A percentile compares a stretch with the other conserved stretches of the same genome.
These are phyloP conservation scores for Cytidiella melzeri DNA, from an alignment of 768 basidiomycete genomes.

Conservation along the genomic window DNA sequence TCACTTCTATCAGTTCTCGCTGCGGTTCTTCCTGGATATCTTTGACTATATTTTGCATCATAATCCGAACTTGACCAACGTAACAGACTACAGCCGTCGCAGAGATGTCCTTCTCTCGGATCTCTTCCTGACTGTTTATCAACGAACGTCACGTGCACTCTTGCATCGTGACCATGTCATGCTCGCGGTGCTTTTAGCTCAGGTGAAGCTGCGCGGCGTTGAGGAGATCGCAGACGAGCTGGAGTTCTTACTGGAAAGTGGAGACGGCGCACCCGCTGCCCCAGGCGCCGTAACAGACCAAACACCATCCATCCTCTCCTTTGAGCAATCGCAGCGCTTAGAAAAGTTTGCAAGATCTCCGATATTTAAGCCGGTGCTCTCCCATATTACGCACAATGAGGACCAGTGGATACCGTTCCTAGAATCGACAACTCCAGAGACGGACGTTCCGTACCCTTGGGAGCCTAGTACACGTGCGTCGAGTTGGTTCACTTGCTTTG, in stretches of 20 bases:
- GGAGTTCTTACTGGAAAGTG: slow-evolving; percentile 89
- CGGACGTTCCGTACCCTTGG: slow-evolving; percentile 72
- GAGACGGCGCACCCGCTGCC: slow-evolving; percentile 43
- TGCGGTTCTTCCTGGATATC: slow-evolving; percentile 96
- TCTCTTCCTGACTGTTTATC: slow-evolving; percentile 84
- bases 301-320: slow-evolving; percentile 44
- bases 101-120: slow-evolving; percentile 80
- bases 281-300: slow-evolving; percentile 27
- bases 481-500: not conserved
- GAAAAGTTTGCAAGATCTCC: slow-evolving; percentile 64
- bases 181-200: slow-evolving; percentile 84
- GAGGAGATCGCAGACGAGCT: slow-evolving; percentile 82
- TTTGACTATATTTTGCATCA: slow-evolving; percentile 92
- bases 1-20: slow-evolving; percentile 98
- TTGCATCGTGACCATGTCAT: slow-evolving; percentile 88
- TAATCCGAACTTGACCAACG: slow-evolving; percentile 81
- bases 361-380: slow-evolving; percentile 72
- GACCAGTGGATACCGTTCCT: slow-evolving; percentile 71
- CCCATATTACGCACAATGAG: slow-evolving; percentile 53
- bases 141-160: slow-evolving; percentile 83
- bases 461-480: slow-evolving; percentile 68
- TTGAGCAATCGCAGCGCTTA: slow-evolving; percentile 66
- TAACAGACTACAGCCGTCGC: slow-evolving; percentile 67
- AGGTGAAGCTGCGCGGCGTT: slow-evolving; percentile 76
- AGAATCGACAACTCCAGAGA: slow-evolving; percentile 59